These are phyloP conservation scores for Tetracladium marchalianum DNA, from an alignment of 495 filamentous ascomycete species.

Conservation along the genomic window DNA sequence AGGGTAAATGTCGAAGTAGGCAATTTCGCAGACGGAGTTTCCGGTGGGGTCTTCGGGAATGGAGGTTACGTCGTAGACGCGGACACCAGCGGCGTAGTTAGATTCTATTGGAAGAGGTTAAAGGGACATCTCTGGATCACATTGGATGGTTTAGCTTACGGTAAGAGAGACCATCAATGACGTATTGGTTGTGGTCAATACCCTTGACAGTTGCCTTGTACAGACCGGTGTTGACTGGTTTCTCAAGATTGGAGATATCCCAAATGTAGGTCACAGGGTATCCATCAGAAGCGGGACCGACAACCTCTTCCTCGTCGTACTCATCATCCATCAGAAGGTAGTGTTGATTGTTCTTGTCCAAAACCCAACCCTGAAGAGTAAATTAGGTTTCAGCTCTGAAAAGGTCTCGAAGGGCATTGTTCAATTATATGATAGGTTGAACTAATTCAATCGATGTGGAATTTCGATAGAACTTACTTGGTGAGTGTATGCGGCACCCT, in stretches of 20 bases:
- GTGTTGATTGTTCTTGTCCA: conserved; percentile 38
- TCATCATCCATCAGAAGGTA: conserved; percentile 54
- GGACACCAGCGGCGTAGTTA: conserved; percentile 49
- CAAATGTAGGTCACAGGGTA: conserved; percentile 48
- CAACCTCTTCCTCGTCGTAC: conserved; percentile 42
- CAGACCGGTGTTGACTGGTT: conserved; percentile 42
- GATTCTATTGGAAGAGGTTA: conserved; percentile 20
- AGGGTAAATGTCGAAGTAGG: conserved; percentile 9
- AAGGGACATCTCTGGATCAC: no score
- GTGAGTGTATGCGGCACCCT: conserved; percentile 49
- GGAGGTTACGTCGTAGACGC: conserved; percentile 44
- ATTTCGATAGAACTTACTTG: conserved; percentile 21
- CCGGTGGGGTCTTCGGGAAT: conserved; percentile 42
- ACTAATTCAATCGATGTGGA: no score
- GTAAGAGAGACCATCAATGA: conserved; percentile 41
- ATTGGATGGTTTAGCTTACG: conserved; percentile 8
- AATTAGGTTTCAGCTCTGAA: no score
- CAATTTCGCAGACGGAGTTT: conserved; percentile 3
- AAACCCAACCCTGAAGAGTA: conserved; percentile 34
- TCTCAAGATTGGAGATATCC: conserved; percentile 41
- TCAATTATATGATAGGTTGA: no score
- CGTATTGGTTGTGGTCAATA: conserved; percentile 56
- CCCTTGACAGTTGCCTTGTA: conserved; percentile 38
- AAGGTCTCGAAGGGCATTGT: no score
- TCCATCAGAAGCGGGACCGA: conserved; percentile 34